Evolutionary conservation across 2,329 filamentous ascomycete species (phyloP).

Genomic region (Colletotrichum limetticola): DNA sequence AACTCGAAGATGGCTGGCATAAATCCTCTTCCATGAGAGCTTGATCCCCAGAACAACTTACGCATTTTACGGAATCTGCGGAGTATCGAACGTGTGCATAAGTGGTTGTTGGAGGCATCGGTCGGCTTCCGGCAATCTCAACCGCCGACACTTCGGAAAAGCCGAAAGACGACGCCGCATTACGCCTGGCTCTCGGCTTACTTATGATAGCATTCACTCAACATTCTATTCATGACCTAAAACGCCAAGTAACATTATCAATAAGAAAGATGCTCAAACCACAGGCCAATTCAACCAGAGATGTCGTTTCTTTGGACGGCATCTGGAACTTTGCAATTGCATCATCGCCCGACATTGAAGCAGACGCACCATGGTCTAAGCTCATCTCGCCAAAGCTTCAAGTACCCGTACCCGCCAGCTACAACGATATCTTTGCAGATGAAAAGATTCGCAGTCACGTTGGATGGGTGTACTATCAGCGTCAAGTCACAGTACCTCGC

Average conservation of each 20-base stretch:
- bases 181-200: not conserved
- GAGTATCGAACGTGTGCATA: not conserved
- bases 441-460: slow-evolving; percentile 41
- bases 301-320: slow-evolving; percentile 38
- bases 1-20: too few species aligned
- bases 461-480: slow-evolving; percentile 46
- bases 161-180: not conserved
- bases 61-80: too few species aligned
- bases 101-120: not conserved
- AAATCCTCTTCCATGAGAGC: too few species aligned
- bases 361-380: slow-evolving; percentile 38
- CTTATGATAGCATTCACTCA: too few species aligned
- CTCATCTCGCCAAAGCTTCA: slow-evolving; percentile 38
- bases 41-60: too few species aligned
- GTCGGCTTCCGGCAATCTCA: not conserved
- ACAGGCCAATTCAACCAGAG: slow-evolving; percentile 33
- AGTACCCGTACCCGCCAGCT: slow-evolving; percentile 40
- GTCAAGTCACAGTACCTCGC: slow-evolving; percentile 39
- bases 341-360: slow-evolving; percentile 25
- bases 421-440: slow-evolving; percentile 41
- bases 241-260: not conserved
- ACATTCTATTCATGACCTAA: not conserved
- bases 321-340: slow-evolving; percentile 40
- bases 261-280: slow-evolving; percentile 35
- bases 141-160: not conserved